A percentile compares a stretch with the other conserved stretches of the same genome.
Conservation (phyloP, 2,329 filamentous ascomycete species). For the Fusarium nygamai region DNA sequence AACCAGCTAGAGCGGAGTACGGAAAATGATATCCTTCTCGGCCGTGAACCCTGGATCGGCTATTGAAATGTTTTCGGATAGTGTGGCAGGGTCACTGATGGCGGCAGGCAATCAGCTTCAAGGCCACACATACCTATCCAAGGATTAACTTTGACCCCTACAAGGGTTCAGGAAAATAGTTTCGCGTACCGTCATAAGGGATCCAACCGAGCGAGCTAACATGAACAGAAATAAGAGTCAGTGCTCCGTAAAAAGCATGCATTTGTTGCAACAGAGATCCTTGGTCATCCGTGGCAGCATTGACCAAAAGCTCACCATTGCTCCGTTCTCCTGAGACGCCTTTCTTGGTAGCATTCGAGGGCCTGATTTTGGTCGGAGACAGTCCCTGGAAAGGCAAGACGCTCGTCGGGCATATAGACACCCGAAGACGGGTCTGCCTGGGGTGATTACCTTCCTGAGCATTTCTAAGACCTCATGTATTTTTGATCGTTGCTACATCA, state of each 20-base stretch:
- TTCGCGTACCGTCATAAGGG: slow-evolving; percentile 15
- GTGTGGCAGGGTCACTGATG: slow-evolving; percentile 11
- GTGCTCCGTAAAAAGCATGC: not conserved
- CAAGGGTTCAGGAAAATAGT: slow-evolving; percentile 22
- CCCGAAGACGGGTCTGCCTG: not conserved
- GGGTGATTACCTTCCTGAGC: not conserved
- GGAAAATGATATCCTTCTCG: slow-evolving; percentile 25
- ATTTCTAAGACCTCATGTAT: not conserved
- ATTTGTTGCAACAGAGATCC: not conserved
- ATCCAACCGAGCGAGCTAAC: slow-evolving; percentile 10
- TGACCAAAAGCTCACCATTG: slow-evolving; percentile 14
- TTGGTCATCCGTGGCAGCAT: slow-evolving; percentile 11
- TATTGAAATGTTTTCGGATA: slow-evolving; percentile 25
- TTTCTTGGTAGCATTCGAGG: not conserved
- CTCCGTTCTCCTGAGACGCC: slow-evolving; percentile 16
- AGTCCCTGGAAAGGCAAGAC: slow-evolving; percentile 27
- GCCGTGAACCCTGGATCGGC: slow-evolving; percentile 28
- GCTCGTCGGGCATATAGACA: slow-evolving; percentile 1
- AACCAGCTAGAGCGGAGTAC: not conserved
- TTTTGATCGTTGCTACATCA: not conserved
- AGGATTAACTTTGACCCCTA: slow-evolving; percentile 16
- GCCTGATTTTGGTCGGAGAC: slow-evolving; percentile 20
- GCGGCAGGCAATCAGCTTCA: slow-evolving; percentile 15
- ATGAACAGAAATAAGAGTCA: slow-evolving; percentile 18
- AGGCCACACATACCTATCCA: slow-evolving; percentile 1